Percentiles rank a stretch among this genome's conserved stretches.
Evolutionary conservation across 345 rosid species (phyloP).

Genomic region (Boechera stricta): DNA sequence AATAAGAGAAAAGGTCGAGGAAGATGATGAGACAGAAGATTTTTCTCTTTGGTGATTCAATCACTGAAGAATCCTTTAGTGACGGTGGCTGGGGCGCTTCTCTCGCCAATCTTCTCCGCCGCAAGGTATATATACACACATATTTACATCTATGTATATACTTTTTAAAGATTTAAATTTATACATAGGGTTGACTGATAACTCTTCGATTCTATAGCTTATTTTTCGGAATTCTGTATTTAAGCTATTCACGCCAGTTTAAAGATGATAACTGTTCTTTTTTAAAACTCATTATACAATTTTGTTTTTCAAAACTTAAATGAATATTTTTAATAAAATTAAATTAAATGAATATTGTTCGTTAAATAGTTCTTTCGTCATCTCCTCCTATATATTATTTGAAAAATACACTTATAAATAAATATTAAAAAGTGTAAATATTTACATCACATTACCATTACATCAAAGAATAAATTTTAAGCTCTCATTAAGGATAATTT

Average conservation of each 20-base stretch:
- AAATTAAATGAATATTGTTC: background rate
- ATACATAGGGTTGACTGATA: background rate
- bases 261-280: too few relatives aligned
- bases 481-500: too few relatives aligned
- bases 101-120: conserved; percentile 75
- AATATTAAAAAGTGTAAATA: too few relatives aligned
- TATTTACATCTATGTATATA: background rate
- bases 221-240: background rate
- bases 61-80: conserved; percentile 76
- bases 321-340: too few relatives aligned
- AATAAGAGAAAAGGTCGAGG: background rate
- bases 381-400: too few relatives aligned
- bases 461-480: too few relatives aligned
- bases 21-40: conserved; percentile 70
- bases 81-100: conserved; percentile 88
- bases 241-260: too few relatives aligned
- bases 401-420: too few relatives aligned
- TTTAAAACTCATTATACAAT: too few relatives aligned
- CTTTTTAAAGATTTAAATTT: background rate
- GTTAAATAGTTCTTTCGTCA: background rate
- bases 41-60: conserved; percentile 87
- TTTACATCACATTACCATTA: too few relatives aligned
- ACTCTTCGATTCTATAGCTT: background rate
- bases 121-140: conserved; percentile 56
- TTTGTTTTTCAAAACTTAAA: background rate